These are phyloP conservation scores for Marasmius oreades DNA, from an alignment of 1,284 basidiomycete species.

Conservation along the genomic window DNA sequence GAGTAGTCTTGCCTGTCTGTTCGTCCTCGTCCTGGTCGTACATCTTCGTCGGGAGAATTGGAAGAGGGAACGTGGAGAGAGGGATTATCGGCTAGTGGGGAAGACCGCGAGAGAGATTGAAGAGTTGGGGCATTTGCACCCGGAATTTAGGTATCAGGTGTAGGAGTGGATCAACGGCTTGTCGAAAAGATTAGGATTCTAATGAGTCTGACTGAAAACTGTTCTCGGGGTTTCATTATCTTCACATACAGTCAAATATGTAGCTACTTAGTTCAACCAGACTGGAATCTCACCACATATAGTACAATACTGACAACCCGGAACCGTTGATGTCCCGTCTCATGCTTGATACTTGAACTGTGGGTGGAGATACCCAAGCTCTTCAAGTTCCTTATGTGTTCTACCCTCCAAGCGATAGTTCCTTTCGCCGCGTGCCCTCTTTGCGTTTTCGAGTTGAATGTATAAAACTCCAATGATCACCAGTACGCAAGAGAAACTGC, in stretches of 20 bases:
- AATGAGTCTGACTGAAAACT: too few species aligned
- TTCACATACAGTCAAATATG: too few species aligned
- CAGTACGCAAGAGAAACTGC: conserved; percentile 27
- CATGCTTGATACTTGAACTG: conserved; percentile 38
- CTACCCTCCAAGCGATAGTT: conserved; percentile 36
- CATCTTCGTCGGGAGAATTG: conserved; percentile 38
- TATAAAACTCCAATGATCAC: conserved; percentile 30
- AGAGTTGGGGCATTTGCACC: conserved; percentile 39
- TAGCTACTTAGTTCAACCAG: too few species aligned
- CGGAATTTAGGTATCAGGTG: conserved; percentile 38
- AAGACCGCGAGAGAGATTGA: conserved; percentile 34
- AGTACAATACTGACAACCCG: too few species aligned
- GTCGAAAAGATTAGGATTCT: too few species aligned
- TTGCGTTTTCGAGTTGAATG: conserved; percentile 36
- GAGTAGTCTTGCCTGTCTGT: conserved; percentile 26
- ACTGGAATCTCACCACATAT: too few species aligned
- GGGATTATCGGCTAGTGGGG: conserved; percentile 35
- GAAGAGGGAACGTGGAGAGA: conserved; percentile 37
- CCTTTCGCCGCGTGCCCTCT: conserved; percentile 36
- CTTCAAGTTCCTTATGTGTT: conserved; percentile 30
- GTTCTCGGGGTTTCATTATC: too few species aligned
- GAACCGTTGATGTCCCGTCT: too few species aligned
- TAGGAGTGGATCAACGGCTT: too few species aligned
- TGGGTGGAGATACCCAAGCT: conserved; percentile 42
- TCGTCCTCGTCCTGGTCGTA: conserved; percentile 26